These are phyloP conservation scores for Euphorbia tirucalli DNA, from an alignment of 345 rosid genomes.

Conservation along the genomic window DNA sequence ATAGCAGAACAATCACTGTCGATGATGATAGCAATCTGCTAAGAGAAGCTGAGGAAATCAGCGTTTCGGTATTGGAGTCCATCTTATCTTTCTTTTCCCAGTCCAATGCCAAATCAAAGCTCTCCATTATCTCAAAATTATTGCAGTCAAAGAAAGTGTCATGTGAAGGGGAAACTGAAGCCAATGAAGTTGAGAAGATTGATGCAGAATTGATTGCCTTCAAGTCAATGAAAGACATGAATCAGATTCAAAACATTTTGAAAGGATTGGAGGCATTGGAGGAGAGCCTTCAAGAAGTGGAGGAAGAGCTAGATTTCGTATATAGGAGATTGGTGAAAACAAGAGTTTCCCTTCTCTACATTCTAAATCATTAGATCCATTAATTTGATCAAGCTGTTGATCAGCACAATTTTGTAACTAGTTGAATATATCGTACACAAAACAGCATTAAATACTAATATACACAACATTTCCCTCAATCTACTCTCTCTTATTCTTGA, in stretches of 20 bases:
- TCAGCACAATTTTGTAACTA: too few species aligned
- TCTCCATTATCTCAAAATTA: not conserved
- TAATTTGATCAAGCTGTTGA: too few species aligned
- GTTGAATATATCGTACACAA: too few species aligned
- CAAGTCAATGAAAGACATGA: slow-evolving; percentile 9
- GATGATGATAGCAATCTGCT: not conserved
- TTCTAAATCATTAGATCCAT: slow-evolving; percentile 1
- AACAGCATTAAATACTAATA: too few species aligned
- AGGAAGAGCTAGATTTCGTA: not conserved
- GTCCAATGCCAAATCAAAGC: slow-evolving; percentile 13
- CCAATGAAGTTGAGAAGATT: slow-evolving; percentile 8
- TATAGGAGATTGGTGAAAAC: slow-evolving; percentile 10
- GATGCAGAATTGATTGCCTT: slow-evolving; percentile 11
- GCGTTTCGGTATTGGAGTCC: slow-evolving; percentile 17
- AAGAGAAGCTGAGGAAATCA: slow-evolving; percentile 10
- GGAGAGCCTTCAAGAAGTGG: slow-evolving; percentile 6
- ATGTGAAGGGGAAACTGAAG: not conserved
- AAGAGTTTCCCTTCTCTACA: slow-evolving; percentile 4
- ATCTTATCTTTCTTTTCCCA: slow-evolving; percentile 1
- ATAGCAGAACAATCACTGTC: not conserved
- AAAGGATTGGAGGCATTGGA: slow-evolving; percentile 8
- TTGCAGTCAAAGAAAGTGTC: slow-evolving; percentile 10
- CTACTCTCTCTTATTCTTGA: too few species aligned
- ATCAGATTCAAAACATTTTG: not conserved
- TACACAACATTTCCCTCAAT: too few species aligned